Conservation (phyloP, 768 basidiomycete species). For the Plicaturopsis crispa region DNA sequence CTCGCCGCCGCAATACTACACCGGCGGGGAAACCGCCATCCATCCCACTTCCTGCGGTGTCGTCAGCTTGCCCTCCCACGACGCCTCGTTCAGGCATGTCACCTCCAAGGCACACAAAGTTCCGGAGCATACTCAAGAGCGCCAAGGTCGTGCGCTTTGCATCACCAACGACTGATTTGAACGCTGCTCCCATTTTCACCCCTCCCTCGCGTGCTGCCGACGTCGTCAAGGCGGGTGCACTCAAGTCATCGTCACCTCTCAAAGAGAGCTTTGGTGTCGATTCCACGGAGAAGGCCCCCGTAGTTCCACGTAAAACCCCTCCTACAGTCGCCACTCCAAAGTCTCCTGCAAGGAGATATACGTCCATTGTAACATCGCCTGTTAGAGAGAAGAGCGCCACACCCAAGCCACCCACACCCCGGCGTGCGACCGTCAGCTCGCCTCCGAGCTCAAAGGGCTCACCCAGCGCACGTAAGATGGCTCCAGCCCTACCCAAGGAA, state of each 20-base stretch:
- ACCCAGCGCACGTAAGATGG: background rate
- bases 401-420: background rate
- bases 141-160: background rate
- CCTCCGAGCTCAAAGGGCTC: background rate
- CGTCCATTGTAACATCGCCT: too few species aligned
- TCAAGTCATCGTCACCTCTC: background rate
- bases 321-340: background rate
- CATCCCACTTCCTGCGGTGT: background rate
- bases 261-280: background rate
- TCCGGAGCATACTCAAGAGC: background rate
- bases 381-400: too few species aligned
- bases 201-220: background rate
- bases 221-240: background rate
- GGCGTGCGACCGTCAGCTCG: background rate
- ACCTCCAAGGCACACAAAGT: background rate
- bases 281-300: background rate
- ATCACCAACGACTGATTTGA: background rate
- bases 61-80: too few species aligned
- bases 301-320: background rate
- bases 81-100: too few species aligned
- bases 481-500: too few species aligned
- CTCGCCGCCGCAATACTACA: background rate
- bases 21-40: background rate
- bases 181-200: background rate
- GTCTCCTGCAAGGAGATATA: background rate